Conservation (phyloP, 2,329 filamentous ascomycete genomes). For the Epichloe sibirici region DNA sequence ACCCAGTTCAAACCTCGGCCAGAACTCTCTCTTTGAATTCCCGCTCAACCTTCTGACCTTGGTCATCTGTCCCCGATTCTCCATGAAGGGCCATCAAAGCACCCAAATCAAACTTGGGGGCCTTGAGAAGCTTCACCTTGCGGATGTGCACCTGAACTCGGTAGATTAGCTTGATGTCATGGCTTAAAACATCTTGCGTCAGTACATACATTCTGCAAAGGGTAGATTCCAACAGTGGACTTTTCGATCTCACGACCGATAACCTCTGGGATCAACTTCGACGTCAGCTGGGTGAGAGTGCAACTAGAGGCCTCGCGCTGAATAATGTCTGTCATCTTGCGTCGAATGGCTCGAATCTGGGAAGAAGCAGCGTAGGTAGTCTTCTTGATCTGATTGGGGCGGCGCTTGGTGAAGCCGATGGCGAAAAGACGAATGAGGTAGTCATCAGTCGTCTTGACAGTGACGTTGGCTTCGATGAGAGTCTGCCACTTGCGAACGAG, state of each 20-base stretch:
- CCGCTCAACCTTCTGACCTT: conserved; percentile 95
- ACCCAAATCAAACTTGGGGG: conserved; percentile 97
- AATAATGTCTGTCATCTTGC: conserved; percentile 99
- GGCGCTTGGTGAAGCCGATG: conserved; percentile 98
- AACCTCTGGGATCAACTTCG: conserved; percentile 98
- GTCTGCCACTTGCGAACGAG: conserved; percentile 99
- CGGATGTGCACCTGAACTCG: conserved; percentile 84
- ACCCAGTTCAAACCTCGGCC: conserved; percentile 66
- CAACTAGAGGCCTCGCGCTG: conserved; percentile 87
- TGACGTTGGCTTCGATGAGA: conserved; percentile 98
- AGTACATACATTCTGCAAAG: conserved; percentile 82
- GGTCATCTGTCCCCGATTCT: conserved; percentile 91
- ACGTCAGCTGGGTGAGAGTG: conserved; percentile 90
- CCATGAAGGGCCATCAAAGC: conserved; percentile 93
- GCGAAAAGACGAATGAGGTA: conserved; percentile 98
- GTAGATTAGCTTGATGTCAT: neutral
- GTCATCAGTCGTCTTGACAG: conserved; percentile 99
- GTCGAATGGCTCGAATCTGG: conserved; percentile 94
- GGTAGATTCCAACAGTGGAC: conserved; percentile 98
- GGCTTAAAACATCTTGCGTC: neutral
- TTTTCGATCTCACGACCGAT: conserved; percentile 99
- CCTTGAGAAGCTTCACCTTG: conserved; percentile 99
- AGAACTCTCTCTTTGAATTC: conserved; percentile 99
- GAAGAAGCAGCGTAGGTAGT: conserved; percentile 96
- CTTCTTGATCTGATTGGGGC: conserved; percentile 99